Evolutionary conservation across 768 basidiomycete genomes (phyloP), one percentile per base, ranked within the genome.

Genomic region (Suillus brevipes): DNA sequence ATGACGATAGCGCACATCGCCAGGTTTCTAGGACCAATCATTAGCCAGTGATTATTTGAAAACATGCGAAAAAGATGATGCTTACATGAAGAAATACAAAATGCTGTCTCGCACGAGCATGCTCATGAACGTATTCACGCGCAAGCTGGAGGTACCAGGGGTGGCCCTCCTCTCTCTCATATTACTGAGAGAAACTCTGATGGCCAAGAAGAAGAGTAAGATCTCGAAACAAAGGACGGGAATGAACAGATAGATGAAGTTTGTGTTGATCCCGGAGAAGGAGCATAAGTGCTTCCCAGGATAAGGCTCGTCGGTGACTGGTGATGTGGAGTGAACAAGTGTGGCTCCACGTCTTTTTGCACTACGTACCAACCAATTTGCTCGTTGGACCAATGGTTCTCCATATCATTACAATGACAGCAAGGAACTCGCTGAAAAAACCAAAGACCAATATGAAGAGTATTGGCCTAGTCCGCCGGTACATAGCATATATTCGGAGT

Each of bases 401-500:
- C 68, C 68, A 77, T 47, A 77, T 72, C 20, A 76, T 66, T 49
- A 70, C 66, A 28, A 62, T 56, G 43, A 77, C 69, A 25, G 68
- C 70, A 8, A 36, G 58, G 25, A 74, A 68, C 56, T 75, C 76
- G n/a, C 71, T 68, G 6, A 67, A 0, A 55, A 76, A 76, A 7
- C 57, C 18, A 0, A 52, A 18, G 18, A 76, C 20, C 38, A 77
- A 61, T 9, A 73, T 16, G 28, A n/a, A 0, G 25, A 78, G 38
- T 34, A 71, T 65, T 47, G 25, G 64, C 38, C 50, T 71, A n/a
- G 75, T 71, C 6, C 65, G 73, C 59, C 63, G 65, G 66, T 76
- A 76, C 73, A 78, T 68, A 6, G 76, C 75, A 34, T 76, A 78
- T 69, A 76, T 67, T 58, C 75, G 75, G 53, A 76, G 72, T 37